phyloP scores from a whole-genome alignment of 2,329 filamentous ascomycete species.

The Grosmannia huntii region DNA sequence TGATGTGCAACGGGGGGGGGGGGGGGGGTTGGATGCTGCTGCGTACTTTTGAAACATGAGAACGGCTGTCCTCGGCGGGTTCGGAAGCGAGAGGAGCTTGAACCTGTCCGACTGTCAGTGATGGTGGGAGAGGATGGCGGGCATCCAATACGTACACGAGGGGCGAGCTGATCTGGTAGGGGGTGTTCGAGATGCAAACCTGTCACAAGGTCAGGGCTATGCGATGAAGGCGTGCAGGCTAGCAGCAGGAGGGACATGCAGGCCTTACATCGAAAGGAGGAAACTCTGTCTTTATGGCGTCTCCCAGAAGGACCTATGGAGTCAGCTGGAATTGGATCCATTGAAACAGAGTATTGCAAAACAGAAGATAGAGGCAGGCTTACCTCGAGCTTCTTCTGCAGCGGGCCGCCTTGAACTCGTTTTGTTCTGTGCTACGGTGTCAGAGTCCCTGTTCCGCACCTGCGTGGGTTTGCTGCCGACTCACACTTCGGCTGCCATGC shows the following conservation, averaged over 20 bases:
- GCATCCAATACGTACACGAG: slow-evolving; percentile 38
- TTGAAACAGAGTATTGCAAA: not conserved
- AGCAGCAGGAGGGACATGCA: no score
- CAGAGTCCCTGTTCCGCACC: no score
- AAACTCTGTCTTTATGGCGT: slow-evolving; percentile 81
- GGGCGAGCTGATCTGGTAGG: slow-evolving; percentile 74
- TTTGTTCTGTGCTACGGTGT: slow-evolving; percentile 44
- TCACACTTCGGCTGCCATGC: slow-evolving; percentile 88
- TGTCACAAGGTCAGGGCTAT: slow-evolving; percentile 32
- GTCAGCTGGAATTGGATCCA: not conserved
- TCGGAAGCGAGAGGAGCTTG: slow-evolving; percentile 65
- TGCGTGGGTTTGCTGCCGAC: no score
- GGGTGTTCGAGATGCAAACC: slow-evolving; percentile 70
- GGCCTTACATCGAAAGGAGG: slow-evolving; percentile 35
- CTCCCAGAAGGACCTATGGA: slow-evolving; percentile 50
- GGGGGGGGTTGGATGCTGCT: not conserved
- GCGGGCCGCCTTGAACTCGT: slow-evolving; percentile 79
- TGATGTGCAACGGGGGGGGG: not conserved
- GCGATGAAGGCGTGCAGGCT: no score
- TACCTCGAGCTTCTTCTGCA: slow-evolving; percentile 74
- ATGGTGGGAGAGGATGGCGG: no score
- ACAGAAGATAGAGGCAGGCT: slow-evolving; percentile 9
- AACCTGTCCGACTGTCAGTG: slow-evolving; percentile 31
- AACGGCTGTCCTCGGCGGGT: slow-evolving; percentile 62
- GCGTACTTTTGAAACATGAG: slow-evolving; percentile 62